phyloP scores from a whole-genome alignment of 129 eudicot species.

The Flaveria linearis region DNA sequence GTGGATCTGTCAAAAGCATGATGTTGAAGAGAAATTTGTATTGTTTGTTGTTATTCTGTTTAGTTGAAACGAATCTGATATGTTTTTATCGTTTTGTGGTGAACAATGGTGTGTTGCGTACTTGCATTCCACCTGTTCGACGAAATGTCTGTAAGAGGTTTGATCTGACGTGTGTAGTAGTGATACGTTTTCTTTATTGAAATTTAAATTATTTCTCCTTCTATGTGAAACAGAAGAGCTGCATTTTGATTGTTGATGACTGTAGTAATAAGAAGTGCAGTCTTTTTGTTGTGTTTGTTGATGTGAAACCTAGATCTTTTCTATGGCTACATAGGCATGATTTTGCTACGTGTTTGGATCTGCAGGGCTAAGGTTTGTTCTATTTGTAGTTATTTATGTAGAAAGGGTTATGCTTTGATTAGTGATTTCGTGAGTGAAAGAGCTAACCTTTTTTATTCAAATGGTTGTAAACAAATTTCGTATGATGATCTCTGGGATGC shows the following conservation, averaged over 20 bases:
- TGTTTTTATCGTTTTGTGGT: neutral
- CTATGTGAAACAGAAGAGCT: too few species aligned
- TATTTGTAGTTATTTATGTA: neutral
- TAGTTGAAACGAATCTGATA: neutral
- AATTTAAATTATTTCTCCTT: too few species aligned
- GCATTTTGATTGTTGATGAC: too few species aligned
- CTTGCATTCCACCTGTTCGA: slow-evolving; percentile 30
- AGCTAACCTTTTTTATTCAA: neutral
- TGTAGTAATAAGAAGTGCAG: too few species aligned
- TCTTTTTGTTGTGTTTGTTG: too few species aligned
- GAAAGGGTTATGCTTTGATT: neutral
- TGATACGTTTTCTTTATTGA: neutral
- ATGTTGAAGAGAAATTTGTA: neutral
- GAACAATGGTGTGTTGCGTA: neutral
- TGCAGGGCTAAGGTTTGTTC: neutral
- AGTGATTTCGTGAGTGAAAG: neutral
- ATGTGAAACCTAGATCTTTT: neutral
- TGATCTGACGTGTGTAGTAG: neutral
- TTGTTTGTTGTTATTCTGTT: neutral
- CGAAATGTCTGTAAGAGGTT: slow-evolving; percentile 23
- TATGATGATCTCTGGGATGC: neutral
- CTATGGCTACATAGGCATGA: neutral
- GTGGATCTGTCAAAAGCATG: slow-evolving; percentile 21
- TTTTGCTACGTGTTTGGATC: neutral
- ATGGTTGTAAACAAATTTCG: neutral